Conservation (phyloP, 2,329 filamentous ascomycete genomes). For the Rasamsonia emersonii region DNA sequence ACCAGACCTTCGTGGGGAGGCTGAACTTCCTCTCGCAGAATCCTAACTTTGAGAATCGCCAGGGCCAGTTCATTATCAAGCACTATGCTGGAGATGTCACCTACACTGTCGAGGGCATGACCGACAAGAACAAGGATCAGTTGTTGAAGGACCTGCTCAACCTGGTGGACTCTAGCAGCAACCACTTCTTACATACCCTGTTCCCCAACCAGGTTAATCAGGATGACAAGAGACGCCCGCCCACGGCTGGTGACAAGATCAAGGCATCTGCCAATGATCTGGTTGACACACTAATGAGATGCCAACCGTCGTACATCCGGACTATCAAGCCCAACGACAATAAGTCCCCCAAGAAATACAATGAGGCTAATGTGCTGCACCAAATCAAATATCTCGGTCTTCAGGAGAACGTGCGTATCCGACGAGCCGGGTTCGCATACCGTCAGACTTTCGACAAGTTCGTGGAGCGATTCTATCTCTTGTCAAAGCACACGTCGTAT, state of each 20-base stretch:
- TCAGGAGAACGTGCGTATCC: constrained; percentile 98
- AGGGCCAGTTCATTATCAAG: constrained; percentile 96
- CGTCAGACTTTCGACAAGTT: constrained; percentile 98
- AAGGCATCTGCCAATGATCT: constrained; percentile 89
- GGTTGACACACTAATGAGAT: constrained; percentile 93
- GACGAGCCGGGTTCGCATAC: constrained; percentile 91
- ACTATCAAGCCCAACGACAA: constrained; percentile 99
- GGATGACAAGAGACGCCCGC: constrained; percentile 88
- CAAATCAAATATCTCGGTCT: constrained; percentile 98
- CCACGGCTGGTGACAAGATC: constrained; percentile 93
- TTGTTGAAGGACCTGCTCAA: constrained; percentile 88
- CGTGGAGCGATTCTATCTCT: constrained; percentile 89
- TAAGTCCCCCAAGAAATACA: constrained; percentile 91
- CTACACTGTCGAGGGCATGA: constrained; percentile 93
- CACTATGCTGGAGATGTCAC: constrained; percentile 96
- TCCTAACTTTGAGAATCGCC: constrained; percentile 79
- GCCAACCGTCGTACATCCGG: constrained; percentile 92
- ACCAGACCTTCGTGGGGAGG: constrained; percentile 90
- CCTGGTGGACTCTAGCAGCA: constrained; percentile 73
- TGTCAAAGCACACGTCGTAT: constrained; percentile 91
- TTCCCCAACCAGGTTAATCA: constrained; percentile 93
- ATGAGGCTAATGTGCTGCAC: constrained; percentile 83
- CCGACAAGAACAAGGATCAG: constrained; percentile 99
- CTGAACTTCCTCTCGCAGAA: constrained; percentile 82
- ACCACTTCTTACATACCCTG: constrained; percentile 74